Conservation (phyloP, 164 flowering plant species). For the Aristolochia californica region DNA sequence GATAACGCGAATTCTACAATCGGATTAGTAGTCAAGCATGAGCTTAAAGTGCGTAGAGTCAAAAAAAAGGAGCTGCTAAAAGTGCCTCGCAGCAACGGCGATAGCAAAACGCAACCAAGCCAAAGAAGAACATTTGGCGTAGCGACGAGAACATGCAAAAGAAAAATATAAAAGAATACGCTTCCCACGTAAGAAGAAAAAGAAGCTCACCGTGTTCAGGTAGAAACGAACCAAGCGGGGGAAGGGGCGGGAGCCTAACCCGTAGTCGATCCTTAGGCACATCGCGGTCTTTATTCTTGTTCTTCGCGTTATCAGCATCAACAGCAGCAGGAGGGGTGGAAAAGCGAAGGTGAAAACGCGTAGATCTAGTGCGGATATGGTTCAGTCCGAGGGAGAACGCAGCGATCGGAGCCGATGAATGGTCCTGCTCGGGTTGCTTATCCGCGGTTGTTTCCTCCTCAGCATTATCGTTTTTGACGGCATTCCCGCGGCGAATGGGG, state of each 20-base stretch:
- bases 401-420: slow-evolving; percentile 19
- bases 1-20: not conserved
- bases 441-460: slow-evolving; percentile 8
- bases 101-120: not conserved
- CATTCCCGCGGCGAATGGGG: slow-evolving; percentile 25
- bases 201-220: slow-evolving; percentile 22
- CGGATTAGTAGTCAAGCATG: not conserved
- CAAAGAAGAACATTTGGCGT: not conserved
- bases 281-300: slow-evolving; percentile 11
- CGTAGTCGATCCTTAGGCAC: not conserved
- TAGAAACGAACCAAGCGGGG: slow-evolving; percentile 5
- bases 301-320: slow-evolving; percentile 5
- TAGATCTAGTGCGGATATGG: slow-evolving; percentile 43
- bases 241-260: no score
- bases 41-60: no score
- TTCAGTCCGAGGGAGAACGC: slow-evolving; percentile 56
- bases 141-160: not conserved
- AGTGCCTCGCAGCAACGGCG: no score
- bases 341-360: slow-evolving; percentile 15
- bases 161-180: not conserved
- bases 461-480: not conserved
- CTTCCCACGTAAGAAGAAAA: not conserved
- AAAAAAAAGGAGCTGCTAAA: no score
- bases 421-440: not conserved
- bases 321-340: slow-evolving; percentile 24